phyloP scores from a whole-genome alignment of 805 yeast genomes.

The Wickerhamiella alocasiicola region DNA sequence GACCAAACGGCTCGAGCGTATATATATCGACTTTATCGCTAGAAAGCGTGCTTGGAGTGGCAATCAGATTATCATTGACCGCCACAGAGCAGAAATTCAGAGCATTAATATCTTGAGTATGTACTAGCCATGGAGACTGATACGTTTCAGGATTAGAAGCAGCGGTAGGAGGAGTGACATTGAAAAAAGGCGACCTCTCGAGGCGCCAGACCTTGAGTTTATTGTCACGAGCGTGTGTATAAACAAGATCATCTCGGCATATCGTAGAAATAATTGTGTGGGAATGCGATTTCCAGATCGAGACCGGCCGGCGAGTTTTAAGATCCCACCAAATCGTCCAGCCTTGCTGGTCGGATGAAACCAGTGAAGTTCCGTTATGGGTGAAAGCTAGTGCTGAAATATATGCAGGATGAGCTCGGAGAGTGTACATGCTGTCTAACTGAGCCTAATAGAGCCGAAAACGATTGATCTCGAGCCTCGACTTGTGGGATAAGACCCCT shows the following conservation, averaged over 20 bases:
- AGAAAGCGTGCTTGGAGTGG: slow-evolving; percentile 51
- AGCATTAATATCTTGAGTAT: slow-evolving; percentile 56
- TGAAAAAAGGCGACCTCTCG: slow-evolving; percentile 32
- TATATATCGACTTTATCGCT: slow-evolving; percentile 58
- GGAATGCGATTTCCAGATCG: slow-evolving; percentile 49
- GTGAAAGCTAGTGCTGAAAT: slow-evolving; percentile 26
- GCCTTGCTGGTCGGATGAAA: slow-evolving; percentile 53
- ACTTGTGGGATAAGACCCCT: too few relatives aligned
- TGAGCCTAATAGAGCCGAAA: too few relatives aligned
- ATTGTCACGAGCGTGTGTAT: slow-evolving; percentile 62
- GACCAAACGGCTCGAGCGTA: slow-evolving; percentile 23
- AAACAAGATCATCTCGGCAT: slow-evolving; percentile 24
- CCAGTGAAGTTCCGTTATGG: slow-evolving; percentile 29
- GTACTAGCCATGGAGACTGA: slow-evolving; percentile 27
- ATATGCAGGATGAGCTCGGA: slow-evolving; percentile 28
- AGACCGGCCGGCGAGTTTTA: slow-evolving; percentile 40
- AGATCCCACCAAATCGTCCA: slow-evolving; percentile 56
- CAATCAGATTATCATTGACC: slow-evolving; percentile 30
- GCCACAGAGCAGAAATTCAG: slow-evolving; percentile 62
- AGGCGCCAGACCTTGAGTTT: slow-evolving; percentile 27
- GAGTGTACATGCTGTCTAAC: slow-evolving; percentile 19
- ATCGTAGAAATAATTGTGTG: slow-evolving; percentile 37
- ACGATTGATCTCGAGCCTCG: too few relatives aligned
- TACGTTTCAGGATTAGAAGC: slow-evolving; percentile 18
- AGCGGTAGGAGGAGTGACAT: slow-evolving; percentile 22